Conservation (phyloP, 1,284 basidiomycete species). For the Apiotrichum montevideense region DNA sequence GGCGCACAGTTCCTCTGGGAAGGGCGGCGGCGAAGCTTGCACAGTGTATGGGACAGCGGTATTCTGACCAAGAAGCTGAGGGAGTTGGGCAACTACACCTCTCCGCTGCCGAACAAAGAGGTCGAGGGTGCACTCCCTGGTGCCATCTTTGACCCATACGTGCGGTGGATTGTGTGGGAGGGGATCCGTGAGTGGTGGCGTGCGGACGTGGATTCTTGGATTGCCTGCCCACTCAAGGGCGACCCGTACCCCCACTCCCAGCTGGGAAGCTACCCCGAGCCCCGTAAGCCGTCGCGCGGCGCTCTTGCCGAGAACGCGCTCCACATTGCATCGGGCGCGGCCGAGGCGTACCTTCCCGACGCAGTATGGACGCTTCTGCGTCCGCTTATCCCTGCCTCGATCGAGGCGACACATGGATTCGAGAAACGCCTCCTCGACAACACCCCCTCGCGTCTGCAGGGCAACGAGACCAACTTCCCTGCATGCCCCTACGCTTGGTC, state of each 20-base stretch:
- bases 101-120: constrained; percentile 56
- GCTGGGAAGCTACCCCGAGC: neutral
- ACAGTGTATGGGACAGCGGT: constrained; percentile 76
- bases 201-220: constrained; percentile 56
- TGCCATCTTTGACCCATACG: constrained; percentile 79
- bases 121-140: constrained; percentile 70
- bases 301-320: neutral
- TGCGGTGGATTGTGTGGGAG: constrained; percentile 78
- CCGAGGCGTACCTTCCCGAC: neutral
- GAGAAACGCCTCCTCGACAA: constrained; percentile 6
- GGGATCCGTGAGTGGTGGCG: constrained; percentile 64
- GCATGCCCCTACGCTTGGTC: constrained; percentile 70
- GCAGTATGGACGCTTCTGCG: constrained; percentile 1
- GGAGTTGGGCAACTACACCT: constrained; percentile 66
- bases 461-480: constrained; percentile 29
- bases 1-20: constrained; percentile 63
- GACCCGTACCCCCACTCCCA: constrained; percentile 45
- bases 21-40: constrained; percentile 59
- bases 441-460: neutral
- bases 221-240: constrained; percentile 55
- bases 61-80: constrained; percentile 77
- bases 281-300: neutral
- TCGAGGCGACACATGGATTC: constrained; percentile 1
- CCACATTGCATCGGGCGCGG: neutral
- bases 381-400: constrained; percentile 14